Conservation (phyloP, 352 stramenopile genomes). For the Pythium myriotylum region DNA sequence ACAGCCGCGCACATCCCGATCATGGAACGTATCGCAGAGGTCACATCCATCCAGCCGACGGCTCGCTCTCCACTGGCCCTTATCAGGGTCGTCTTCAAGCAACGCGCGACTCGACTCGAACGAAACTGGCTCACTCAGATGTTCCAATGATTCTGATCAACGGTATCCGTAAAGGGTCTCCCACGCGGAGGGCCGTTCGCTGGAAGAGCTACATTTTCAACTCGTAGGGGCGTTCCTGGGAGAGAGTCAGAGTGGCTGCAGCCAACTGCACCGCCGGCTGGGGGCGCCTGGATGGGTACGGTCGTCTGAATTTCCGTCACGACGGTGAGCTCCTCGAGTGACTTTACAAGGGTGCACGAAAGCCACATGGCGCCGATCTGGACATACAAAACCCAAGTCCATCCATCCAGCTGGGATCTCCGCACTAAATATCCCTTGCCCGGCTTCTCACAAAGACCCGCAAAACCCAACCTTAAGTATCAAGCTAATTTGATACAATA, state of each 20-base stretch:
- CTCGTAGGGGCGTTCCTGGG: not conserved
- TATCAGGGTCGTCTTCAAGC: slow-evolving; percentile 10
- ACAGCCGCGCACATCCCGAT: no score
- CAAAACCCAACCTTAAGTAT: no score
- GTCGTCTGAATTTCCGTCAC: slow-evolving; percentile 14
- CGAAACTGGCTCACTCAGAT: slow-evolving; percentile 8
- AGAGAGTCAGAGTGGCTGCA: not conserved
- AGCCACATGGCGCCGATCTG: slow-evolving; percentile 19
- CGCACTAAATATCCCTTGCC: slow-evolving; percentile 5
- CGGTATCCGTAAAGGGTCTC: not conserved
- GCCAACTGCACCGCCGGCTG: not conserved
- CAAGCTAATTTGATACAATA: no score
- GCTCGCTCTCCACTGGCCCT: slow-evolving; percentile 12
- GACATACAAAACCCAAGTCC: slow-evolving; percentile 19
- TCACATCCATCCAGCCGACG: slow-evolving; percentile 8
- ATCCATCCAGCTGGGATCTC: slow-evolving; percentile 6
- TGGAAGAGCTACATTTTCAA: no score
- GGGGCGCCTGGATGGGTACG: slow-evolving; percentile 17
- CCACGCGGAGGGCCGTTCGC: not conserved
- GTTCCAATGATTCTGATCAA: not conserved
- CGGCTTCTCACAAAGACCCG: slow-evolving; percentile 1
- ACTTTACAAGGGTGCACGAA: slow-evolving; percentile 24
- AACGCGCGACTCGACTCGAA: not conserved
- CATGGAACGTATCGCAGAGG: slow-evolving; percentile 7
- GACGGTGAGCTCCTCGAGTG: slow-evolving; percentile 15